Evolutionary conservation across 2,329 filamentous ascomycete genomes (phyloP), one percentile per base, ranked within the genome.

Genomic region (Sclerotiophoma versabilis): DNA sequence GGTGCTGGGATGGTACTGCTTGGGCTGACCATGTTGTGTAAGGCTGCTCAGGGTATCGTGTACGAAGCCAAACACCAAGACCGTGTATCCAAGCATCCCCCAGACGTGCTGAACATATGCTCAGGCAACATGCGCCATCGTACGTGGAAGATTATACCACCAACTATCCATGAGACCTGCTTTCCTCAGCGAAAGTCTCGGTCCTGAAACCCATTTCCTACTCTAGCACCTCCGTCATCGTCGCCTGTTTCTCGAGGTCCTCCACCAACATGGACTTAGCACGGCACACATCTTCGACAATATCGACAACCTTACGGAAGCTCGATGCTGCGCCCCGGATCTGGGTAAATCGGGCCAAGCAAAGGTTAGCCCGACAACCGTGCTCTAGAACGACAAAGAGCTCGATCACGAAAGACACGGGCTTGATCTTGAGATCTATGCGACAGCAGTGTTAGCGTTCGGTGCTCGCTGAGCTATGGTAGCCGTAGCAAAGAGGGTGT

Each of bases 321-420:
- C 90, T 95, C 66, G 89, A 95, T 30, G 91, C 92, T 1, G 93
- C 93, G n/a, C 93, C 95, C 53, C 88, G 88, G 70, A 95, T 92
- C 70, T 97, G 93, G 1, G 90, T 93, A 73, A 97, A 91, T 29
- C 91, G 88, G 25, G 91, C 86, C 60, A 97, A 87, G 72, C 89
- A 90, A 48, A 97, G 83, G 8, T 88, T 88, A 38, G 86, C 87
- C 60, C 86, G 87, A 66, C 85, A 88, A 41, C 91, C 91, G 69
- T 95, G 90, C 77, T 96, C 91, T 58, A 96, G 89, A 30, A 96
- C 89, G 1, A 89, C 92, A 78, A 96, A 96, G 57, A 97, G 84
- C 73, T 97, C 92, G 30, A 88, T 87, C 14, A 91, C 89, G 75
- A 98, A 93, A 12, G 88, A 84, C n/a, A 97, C 92, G 49, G 92